Evolutionary conservation across 139 green algal species (phyloP), one percentile per base, ranked within the genome.

Genomic region (Chloropicon primus): DNA sequence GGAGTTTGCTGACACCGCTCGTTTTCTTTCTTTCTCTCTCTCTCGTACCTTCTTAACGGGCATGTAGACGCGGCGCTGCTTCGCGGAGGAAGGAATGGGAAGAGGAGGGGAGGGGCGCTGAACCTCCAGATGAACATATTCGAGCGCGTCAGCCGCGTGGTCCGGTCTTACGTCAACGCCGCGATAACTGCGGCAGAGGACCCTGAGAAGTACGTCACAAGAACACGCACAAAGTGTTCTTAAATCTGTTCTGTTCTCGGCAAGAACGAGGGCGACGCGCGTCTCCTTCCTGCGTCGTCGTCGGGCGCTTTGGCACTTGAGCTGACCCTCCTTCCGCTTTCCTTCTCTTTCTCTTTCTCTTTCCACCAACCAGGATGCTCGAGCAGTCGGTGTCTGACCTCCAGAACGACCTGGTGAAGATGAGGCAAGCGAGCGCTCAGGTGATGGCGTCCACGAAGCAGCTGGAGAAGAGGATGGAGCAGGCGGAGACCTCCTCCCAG

Each of bases 311-410:
- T n/a, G n/a, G n/a, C n/a, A n/a, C 71, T 5, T 74, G 5, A 10
- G 23, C 71, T 74, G 17, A 62, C 41, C 41, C 41, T 62, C 41
- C 41, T 17, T 17, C 17, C 41, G 17, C 41, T 17, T 62, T 17
- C 41, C 17, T 62, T 62, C 41, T 17, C 41, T 5, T 62, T 17
- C 10, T 17, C 10, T 17, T 5, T 17, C 5, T 62, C 41, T 5
- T 17, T 62, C 41, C 10, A n/a, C n/a, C n/a, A n/a, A n/a, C n/a
- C 41, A 62, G 41, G 71, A 90, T 99, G 0, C 84, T 99, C 77
- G 96, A 99, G 28, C 89, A 96, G 85, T 93, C 96, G 0, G 96
- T 99, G 27, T 85, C 86, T 25, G 96, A 99, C 78, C 98, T 99
- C 94, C 91, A 98, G 85, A 85, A 87, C 72, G 96, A 99, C 79